Evolutionary conservation across 129 eudicot genomes (phyloP).

Genomic region (Ambrosia artemisiifolia): DNA sequence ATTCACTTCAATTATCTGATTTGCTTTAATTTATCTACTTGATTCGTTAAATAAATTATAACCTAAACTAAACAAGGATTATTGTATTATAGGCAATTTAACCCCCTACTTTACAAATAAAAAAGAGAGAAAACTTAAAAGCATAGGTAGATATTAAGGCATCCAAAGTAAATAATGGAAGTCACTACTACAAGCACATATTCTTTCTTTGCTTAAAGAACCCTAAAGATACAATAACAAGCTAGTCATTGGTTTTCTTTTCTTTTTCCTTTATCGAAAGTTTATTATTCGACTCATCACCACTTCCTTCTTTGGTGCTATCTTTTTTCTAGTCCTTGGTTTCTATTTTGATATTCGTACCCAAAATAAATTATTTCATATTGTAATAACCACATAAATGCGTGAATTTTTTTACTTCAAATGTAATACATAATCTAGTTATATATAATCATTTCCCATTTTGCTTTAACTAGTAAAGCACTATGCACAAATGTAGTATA

Average conservation of each 20-base stretch:
- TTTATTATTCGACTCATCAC: slow-evolving; percentile 23
- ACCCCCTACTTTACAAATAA: slow-evolving; percentile 2
- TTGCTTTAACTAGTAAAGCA: no score
- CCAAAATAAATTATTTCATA: no score
- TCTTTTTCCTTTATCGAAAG: slow-evolving; percentile 25
- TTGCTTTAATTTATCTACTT: no score
- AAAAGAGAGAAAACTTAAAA: slow-evolving; percentile 13
- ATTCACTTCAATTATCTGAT: no score
- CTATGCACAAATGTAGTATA: no score
- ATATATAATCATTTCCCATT: no score
- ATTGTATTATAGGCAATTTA: not conserved
- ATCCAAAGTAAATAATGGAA: slow-evolving; percentile 29
- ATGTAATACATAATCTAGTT: no score
- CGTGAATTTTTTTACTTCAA: no score
- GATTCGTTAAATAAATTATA: no score
- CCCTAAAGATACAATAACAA: slow-evolving; percentile 13
- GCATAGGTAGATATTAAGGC: slow-evolving; percentile 27
- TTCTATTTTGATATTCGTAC: not conserved
- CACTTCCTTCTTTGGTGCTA: not conserved
- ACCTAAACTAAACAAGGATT: not conserved
- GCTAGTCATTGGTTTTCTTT: not conserved
- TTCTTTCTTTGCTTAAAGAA: slow-evolving; percentile 34
- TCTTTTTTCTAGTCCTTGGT: not conserved
- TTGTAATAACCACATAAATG: no score
- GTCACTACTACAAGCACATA: slow-evolving; percentile 34